Conservation (phyloP, 768 basidiomycete genomes). For the Tylopilus sp. region DNA sequence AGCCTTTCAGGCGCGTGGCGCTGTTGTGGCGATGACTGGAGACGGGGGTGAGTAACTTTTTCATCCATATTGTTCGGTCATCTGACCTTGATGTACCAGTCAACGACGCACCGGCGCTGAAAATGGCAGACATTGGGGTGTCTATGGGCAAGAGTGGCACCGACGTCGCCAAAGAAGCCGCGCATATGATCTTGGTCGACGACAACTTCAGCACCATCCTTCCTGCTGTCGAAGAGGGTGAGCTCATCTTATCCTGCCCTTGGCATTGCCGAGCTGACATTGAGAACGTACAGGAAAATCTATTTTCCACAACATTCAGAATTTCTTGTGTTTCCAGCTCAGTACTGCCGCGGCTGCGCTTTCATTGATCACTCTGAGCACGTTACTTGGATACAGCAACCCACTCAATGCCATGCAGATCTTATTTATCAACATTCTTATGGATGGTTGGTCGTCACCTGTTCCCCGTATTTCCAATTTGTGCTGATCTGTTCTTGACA, state of each 20-base stretch:
- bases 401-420: constrained; percentile 99
- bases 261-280: neutral
- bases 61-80: neutral
- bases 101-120: constrained; percentile 94
- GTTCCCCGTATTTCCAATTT: neutral
- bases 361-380: constrained; percentile 92
- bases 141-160: constrained; percentile 99
- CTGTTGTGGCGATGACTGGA: constrained; percentile 95
- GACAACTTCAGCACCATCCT: constrained; percentile 96
- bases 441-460: constrained; percentile 69
- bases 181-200: constrained; percentile 94
- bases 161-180: constrained; percentile 97
- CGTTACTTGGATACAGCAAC: constrained; percentile 83
- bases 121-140: constrained; percentile 97
- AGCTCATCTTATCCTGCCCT: neutral
- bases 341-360: constrained; percentile 96
- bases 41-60: constrained; percentile 72
- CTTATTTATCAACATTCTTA: constrained; percentile 97
- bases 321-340: constrained; percentile 95
- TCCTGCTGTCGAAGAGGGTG: constrained; percentile 91
- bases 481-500: constrained; percentile 27
- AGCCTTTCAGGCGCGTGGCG: constrained; percentile 86
- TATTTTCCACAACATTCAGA: constrained; percentile 98
- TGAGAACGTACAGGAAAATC: constrained; percentile 64
- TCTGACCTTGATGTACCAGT: constrained; percentile 39